Evolutionary conservation across 2,329 filamentous ascomycete genomes (phyloP), one percentile per base, ranked within the genome.

Genomic region (Alternaria dauci): DNA sequence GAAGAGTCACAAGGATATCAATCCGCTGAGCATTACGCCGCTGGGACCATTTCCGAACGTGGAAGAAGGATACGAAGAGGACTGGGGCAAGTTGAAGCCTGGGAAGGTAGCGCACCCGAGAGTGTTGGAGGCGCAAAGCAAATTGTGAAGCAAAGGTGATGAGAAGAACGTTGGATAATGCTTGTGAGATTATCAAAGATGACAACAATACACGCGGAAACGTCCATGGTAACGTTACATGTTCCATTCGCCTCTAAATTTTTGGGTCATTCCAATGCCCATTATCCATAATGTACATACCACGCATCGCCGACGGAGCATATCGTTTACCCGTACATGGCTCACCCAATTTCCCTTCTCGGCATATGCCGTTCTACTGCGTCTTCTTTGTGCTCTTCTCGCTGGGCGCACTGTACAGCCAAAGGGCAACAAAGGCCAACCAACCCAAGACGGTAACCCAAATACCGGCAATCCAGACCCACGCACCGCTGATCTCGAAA

Each of bases 391-490:
- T 67, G 58, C 63, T 73, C 74, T 82, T 83, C 72, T 83, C 83
- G 53, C 81, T 78, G 9, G 89, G 89, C 67, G 85, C 88, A 71
- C 87, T 89, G 77, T 88, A 99, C 79, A 99, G 83, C 95, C 95
- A 99, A 36, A 98, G 73, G 14, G 88, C 87, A 53, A 93, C 91
- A 80, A 99, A 98, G 0, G 83, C 87, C 64, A 98, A 67, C 86
- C 94, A 99, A 8, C 93, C 95, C 11, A 83, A 84, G 56, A 97
- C 87, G 2, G 96, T 97, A 51, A 90, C 89, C 76, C 87, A 91
- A 62, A 98, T 91, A 61, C 95, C 94, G 0, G 89, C 86, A 75
- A 99, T 92, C 92, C 94, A 98, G 11, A 94, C 93, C 92, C 93
- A 98, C 3, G 93, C 94, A 42, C 90, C 94, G 63, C 87, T 92